Base-by-base conservation (phyloP, 805 yeast species). In the Candida qinlingensis region DNA sequence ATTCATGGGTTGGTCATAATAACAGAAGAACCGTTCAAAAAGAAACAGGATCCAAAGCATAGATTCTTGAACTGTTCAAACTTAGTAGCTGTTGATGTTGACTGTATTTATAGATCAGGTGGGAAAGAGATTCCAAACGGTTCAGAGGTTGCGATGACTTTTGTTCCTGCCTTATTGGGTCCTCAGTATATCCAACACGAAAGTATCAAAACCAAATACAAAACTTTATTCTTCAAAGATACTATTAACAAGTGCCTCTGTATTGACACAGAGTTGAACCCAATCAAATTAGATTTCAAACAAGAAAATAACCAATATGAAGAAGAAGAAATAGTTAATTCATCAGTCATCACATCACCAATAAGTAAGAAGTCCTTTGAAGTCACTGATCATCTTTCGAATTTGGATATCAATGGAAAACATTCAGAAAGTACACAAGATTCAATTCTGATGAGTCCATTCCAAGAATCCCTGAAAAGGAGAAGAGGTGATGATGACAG, bases 1-100 rank as follows among this genome's bases (percentile, higher is more conserved):
- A 11, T 45, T 7, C 38, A 46, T 6, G 54, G 51, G 7, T 41
- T 29, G 31, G 30, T 51, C 0, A 30, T 56, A 2, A 31, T 53
- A 7, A 34, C 53, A 5, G 52, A 46, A 8, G 52, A 52, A 26
- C 48, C 58, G 7, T 38, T 48, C 31, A 43, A 27, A 6, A 29
- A 30, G 19, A 51, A 12, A 12, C 19, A 39, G 45, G 3, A 11
- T 30, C 31, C 42, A 45, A n/a, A 25, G 38, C 7, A 37, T 39
- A 19, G 29, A 41, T 34, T 34, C 12, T 28, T 39, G 10, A 47
- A 49, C 30, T 56, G 62, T 7, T 55, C 59, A n/a, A 48, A 37
- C 38, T 48, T 49, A 7, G 57, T 63, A 5, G 31, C 48, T 6
- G 47, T 62, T 11, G 67, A 67, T 48, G 37, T 51, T n/a, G 39